Conservation (phyloP, 2,329 filamentous ascomycete genomes). For the Penicillium concentricum region DNA sequence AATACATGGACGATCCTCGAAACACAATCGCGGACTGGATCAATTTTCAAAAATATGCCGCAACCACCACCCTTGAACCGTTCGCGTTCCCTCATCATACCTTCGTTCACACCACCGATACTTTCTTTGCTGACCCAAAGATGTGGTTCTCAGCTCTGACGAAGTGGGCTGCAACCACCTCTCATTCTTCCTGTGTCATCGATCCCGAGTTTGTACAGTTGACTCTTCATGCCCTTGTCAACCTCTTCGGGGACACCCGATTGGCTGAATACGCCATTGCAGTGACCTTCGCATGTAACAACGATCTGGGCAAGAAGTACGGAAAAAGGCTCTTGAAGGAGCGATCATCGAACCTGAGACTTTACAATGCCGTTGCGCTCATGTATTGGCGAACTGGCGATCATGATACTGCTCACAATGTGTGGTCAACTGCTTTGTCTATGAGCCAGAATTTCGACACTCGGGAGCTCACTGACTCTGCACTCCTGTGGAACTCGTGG, state of each 20-base stretch:
- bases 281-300: conserved; percentile 60
- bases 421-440: conserved; percentile 66
- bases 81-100: conserved; percentile 39
- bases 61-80: conserved; percentile 19
- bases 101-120: conserved; percentile 48
- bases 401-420: conserved; percentile 57
- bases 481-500: conserved; percentile 61
- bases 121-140: conserved; percentile 51
- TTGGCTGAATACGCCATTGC: conserved; percentile 71
- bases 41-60: conserved; percentile 1
- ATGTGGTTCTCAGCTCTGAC: conserved; percentile 51
- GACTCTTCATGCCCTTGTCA: conserved; percentile 59
- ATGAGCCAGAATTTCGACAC: conserved; percentile 50
- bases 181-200: conserved; percentile 34
- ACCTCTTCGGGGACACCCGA: conserved; percentile 44
- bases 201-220: conserved; percentile 52
- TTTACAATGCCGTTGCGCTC: conserved; percentile 79
- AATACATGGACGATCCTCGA: conserved; percentile 33
- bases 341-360: conserved; percentile 59
- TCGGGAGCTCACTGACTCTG: conserved; percentile 35
- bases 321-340: conserved; percentile 73
- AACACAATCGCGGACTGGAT: conserved; percentile 29
- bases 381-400: conserved; percentile 65
- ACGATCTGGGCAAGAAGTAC: conserved; percentile 60
- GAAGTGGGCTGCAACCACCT: conserved; percentile 29